Evolutionary conservation across 129 eudicot species (phyloP), one percentile per base, ranked within the genome.

Genomic region (Calendula officinalis): DNA sequence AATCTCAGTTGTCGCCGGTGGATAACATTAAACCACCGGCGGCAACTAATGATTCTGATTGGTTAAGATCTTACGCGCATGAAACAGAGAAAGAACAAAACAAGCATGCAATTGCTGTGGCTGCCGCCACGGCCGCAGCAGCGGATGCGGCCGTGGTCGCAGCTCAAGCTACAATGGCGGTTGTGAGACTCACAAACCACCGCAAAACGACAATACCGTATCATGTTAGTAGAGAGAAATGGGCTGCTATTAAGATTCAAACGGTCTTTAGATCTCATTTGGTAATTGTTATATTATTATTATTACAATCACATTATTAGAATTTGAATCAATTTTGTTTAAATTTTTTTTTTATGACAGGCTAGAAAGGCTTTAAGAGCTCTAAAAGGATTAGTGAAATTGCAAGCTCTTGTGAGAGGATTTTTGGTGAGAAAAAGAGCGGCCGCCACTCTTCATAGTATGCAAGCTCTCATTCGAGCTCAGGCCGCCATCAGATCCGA

Each of bases 81-180:
- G 88, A 83, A 51, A 41, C 90, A 0, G 88, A 82, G 60, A 74
- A 91, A 10, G 94, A 87, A 49, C 87, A 87, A 80, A 87, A 64
- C 66, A 87, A 82, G 71, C 98, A 91, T 54, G 98, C 98, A 11
- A 91, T 91, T 68, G 98, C 98, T 22, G 98, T 91, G 34, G 98
- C 98, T 12, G 96, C 98, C 0, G 98, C 98, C 66, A 87, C 96
- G 4, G 96, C 98, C 0, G 94, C 94, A 0, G 98, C 96, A 0
- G 98, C 98, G 2, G 98, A 91, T 54, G 98, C 98, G 1, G 98
- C 98, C 0, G 94, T 91, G 9, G 91, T 88, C 0, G 96, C 98
- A 0, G 98, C 98, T 0, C 96, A 91, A 76, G 98, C 98, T 7
- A 96, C 98, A 13, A 96, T 83, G 41, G 98, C 86, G 2, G 98